Percentiles rank a stretch among this genome's conserved stretches.
phyloP scores from a whole-genome alignment of 306 rosid species.

The Dryas drummondii region DNA sequence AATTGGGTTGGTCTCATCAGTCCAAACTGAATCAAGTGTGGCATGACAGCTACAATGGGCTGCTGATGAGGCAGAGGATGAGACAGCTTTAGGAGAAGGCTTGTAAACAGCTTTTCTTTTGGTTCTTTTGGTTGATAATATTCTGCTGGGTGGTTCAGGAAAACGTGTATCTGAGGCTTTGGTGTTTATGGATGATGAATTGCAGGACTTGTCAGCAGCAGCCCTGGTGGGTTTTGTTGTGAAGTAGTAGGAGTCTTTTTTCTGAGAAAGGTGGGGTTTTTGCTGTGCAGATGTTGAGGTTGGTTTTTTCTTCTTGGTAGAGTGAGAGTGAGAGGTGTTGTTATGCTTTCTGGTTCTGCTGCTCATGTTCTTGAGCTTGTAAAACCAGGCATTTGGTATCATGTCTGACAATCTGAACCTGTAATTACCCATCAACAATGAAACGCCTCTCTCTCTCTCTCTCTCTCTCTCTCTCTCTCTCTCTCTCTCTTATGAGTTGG shows the following conservation, averaged over 20 bases:
- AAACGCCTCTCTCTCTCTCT: background rate
- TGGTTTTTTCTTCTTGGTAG: constrained; percentile 50
- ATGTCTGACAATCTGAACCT: constrained; percentile 71
- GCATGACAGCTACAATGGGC: constrained; percentile 35
- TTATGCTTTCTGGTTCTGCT: constrained; percentile 47
- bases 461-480: constrained; percentile 20
- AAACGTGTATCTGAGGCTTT: constrained; percentile 44
- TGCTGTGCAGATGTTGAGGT: constrained; percentile 36
- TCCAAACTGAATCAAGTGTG: constrained; percentile 24
- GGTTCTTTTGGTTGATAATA: constrained; percentile 56
- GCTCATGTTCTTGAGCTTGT: constrained; percentile 76
- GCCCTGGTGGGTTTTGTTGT: constrained; percentile 39
- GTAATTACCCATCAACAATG: constrained; percentile 63
- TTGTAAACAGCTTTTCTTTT: constrained; percentile 68
- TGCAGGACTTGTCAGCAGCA: constrained; percentile 32
- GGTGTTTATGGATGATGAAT: constrained; percentile 39
- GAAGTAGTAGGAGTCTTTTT: constrained; percentile 40
- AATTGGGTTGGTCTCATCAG: constrained; percentile 27
- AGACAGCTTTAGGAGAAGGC: constrained; percentile 52
- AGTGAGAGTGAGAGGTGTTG: constrained; percentile 28
- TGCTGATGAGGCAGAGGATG: constrained; percentile 35
- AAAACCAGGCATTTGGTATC: constrained; percentile 89
- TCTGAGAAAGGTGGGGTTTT: constrained; percentile 40
- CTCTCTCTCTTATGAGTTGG: constrained; percentile 10
- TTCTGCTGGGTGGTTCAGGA: constrained; percentile 66